Percentiles rank a stretch among this genome's conserved stretches.
phyloP scores from a whole-genome alignment of 192 early-diverging fungal species.

The Phlyctochytrium planicorne region DNA sequence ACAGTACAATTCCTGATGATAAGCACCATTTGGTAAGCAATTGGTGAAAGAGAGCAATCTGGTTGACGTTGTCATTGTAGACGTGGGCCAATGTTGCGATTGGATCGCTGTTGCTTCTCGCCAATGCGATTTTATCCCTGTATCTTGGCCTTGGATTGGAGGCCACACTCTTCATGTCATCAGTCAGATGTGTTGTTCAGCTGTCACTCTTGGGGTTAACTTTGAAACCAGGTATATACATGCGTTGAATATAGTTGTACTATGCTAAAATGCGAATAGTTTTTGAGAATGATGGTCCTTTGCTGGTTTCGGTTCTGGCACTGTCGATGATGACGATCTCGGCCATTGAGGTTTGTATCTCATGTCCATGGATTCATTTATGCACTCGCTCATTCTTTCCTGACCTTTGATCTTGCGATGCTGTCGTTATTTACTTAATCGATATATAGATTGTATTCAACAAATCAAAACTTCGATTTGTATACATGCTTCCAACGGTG shows the following conservation, averaged over 20 bases:
- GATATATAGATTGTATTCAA: conserved; percentile 66
- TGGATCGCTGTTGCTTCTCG: conserved; percentile 55
- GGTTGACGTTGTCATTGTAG: no score
- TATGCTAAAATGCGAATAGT: conserved; percentile 3
- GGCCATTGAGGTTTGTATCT: conserved; percentile 20
- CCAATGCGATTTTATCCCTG: conserved; percentile 61
- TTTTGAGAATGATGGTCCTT: conserved; percentile 17
- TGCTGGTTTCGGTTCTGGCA: conserved; percentile 13
- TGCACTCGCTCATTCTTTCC: no score
- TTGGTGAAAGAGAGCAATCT: no score
- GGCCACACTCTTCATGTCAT: conserved; percentile 63
- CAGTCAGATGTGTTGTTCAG: conserved; percentile 68
- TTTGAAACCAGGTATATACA: conserved; percentile 23
- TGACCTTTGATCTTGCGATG: no score
- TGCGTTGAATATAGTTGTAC: background rate
- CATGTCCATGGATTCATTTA: no score
- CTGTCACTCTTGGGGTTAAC: conserved; percentile 66
- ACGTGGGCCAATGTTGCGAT: conserved; percentile 49
- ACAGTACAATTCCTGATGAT: no score
- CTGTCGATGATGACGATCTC: conserved; percentile 25
- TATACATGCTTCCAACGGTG: conserved; percentile 67
- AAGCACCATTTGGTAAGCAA: no score
- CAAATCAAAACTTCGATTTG: conserved; percentile 65
- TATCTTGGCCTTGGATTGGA: conserved; percentile 67
- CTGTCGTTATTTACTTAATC: no score